phyloP scores from a whole-genome alignment of 495 filamentous ascomycete species.

The Haplographium delicatum region DNA sequence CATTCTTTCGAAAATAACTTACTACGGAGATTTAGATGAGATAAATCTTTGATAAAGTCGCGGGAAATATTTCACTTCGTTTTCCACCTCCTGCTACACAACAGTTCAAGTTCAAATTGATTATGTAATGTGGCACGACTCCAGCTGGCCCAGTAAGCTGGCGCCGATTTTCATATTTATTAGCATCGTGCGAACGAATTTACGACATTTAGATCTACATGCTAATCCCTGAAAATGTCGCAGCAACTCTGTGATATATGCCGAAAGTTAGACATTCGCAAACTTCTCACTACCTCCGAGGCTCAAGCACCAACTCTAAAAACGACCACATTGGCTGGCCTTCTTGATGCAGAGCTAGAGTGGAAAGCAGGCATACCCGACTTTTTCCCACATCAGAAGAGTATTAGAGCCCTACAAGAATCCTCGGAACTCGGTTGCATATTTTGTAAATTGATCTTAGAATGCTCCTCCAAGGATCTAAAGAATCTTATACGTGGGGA shows the following conservation, averaged over 20 bases:
- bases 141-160: too few species aligned
- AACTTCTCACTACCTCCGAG: slow-evolving; percentile 10
- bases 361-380: not conserved
- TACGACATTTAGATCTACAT: too few species aligned
- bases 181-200: too few species aligned
- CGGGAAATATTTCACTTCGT: too few species aligned
- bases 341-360: not conserved
- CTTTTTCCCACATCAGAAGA: not conserved
- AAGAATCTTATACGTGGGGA: not conserved
- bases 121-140: too few species aligned
- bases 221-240: too few species aligned
- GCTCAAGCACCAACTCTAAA: slow-evolving; percentile 7
- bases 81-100: too few species aligned
- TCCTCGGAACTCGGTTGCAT: not conserved
- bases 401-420: not conserved
- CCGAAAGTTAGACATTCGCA: slow-evolving; percentile 14
- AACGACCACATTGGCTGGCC: not conserved
- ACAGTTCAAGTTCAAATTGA: too few species aligned
- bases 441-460: not conserved
- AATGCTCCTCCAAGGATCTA: not conserved
- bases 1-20: too few species aligned
- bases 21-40: too few species aligned
- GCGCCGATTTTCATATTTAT: too few species aligned
- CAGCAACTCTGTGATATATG: slow-evolving; percentile 18
- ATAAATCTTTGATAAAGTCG: too few species aligned